A percentile compares a stretch with the other conserved stretches of the same genome.
Conservation (phyloP, 2,329 filamentous ascomycete genomes). For the Colletotrichum plurivorum region DNA sequence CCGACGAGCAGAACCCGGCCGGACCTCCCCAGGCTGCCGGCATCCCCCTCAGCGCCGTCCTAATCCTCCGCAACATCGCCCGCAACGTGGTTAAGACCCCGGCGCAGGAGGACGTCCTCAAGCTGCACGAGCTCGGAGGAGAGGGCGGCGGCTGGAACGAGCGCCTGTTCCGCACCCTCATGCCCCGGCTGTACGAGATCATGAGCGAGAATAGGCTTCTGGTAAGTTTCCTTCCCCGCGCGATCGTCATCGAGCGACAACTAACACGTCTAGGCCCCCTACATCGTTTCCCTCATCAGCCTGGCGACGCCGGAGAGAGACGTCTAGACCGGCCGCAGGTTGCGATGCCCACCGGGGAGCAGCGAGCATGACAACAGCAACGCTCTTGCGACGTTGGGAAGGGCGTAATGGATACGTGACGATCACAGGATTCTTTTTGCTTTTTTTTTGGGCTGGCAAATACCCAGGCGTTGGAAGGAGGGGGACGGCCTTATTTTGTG, state of each 20-base stretch:
- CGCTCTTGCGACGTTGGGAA: not conserved
- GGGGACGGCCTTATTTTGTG: conserved; percentile 5
- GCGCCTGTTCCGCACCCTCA: conserved; percentile 75
- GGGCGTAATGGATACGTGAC: not conserved
- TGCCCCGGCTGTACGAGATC: conserved; percentile 76
- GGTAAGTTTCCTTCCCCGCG: conserved; percentile 55
- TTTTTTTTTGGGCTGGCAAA: conserved; percentile 37
- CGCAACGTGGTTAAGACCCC: conserved; percentile 75
- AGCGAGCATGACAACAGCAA: too few relatives aligned
- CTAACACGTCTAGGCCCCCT: conserved; percentile 27
- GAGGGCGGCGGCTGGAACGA: conserved; percentile 75
- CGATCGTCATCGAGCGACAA: not conserved
- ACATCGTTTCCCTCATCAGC: conserved; percentile 34
- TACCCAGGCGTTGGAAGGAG: conserved; percentile 38
- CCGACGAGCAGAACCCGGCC: conserved; percentile 72
- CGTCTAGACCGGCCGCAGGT: not conserved
- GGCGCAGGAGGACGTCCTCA: conserved; percentile 67
- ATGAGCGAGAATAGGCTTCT: conserved; percentile 77
- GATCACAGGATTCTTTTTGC: not conserved
- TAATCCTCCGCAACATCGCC: conserved; percentile 85
- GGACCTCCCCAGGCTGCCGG: conserved; percentile 76
- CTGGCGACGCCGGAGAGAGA: conserved; percentile 31
- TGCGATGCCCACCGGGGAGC: too few relatives aligned
- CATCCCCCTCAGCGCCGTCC: conserved; percentile 82
- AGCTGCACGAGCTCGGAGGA: conserved; percentile 61